These are phyloP conservation scores for Boletellus dicymbophilus DNA, from an alignment of 1,284 basidiomycete genomes.

Conservation along the genomic window DNA sequence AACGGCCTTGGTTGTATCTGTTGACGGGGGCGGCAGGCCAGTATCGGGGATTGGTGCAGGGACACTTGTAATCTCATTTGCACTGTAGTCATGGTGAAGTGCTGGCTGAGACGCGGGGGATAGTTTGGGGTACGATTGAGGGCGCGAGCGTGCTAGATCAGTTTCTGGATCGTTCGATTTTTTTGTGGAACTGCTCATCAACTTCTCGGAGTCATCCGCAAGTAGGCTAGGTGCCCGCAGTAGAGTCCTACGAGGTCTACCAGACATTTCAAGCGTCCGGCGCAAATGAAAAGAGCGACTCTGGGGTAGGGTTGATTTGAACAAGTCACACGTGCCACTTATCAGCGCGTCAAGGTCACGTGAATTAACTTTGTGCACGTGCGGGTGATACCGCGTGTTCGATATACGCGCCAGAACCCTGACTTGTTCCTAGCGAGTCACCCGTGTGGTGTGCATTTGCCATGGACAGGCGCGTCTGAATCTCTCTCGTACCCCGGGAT, in stretches of 20 bases:
- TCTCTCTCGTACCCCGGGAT: slow-evolving; percentile 13
- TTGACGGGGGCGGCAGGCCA: slow-evolving; percentile 31
- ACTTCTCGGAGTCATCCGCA: slow-evolving; percentile 26
- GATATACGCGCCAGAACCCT: no score
- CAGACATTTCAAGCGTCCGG: slow-evolving; percentile 31
- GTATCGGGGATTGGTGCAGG: slow-evolving; percentile 60
- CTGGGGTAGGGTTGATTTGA: slow-evolving; percentile 22
- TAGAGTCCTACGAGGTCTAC: slow-evolving; percentile 14
- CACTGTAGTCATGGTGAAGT: slow-evolving; percentile 26
- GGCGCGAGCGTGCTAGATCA: slow-evolving; percentile 1
- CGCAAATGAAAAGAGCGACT: slow-evolving; percentile 32
- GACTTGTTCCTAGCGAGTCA: no score
- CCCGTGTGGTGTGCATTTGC: not conserved
- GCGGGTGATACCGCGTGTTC: not conserved
- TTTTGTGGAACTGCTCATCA: slow-evolving; percentile 11
- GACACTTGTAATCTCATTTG: slow-evolving; percentile 43
- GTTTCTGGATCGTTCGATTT: not conserved
- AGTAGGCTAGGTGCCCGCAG: slow-evolving; percentile 11
- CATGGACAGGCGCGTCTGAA: slow-evolving; percentile 35
- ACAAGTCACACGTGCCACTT: slow-evolving; percentile 19
- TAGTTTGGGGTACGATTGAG: slow-evolving; percentile 10
- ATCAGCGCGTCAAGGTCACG: slow-evolving; percentile 29
- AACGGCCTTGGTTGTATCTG: slow-evolving; percentile 6
- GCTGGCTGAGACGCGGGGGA: slow-evolving; percentile 8
- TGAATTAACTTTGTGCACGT: slow-evolving; percentile 32